Evolutionary conservation across 768 basidiomycete genomes (phyloP).

Genomic region (Lactifluus subvellereus): DNA sequence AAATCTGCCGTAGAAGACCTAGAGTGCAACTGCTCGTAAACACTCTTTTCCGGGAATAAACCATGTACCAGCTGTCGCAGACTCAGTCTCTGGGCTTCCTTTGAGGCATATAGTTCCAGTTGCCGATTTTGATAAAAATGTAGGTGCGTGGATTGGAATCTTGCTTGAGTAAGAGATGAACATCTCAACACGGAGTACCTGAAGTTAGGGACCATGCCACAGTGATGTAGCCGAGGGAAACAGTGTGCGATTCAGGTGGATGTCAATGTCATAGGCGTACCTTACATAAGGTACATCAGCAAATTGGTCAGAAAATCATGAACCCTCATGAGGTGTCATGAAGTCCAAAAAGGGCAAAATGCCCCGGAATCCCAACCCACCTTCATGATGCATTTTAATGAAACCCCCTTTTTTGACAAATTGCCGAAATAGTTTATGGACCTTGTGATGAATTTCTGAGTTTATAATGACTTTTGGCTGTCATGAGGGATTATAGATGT

Average conservation of each 20-base stretch:
- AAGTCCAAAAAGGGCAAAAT: too few relatives aligned
- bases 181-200: not conserved
- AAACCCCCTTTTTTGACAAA: too few relatives aligned
- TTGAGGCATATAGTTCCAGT: conserved; percentile 73
- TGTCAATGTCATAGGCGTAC: too few relatives aligned
- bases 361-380: too few relatives aligned
- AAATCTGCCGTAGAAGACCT: conserved; percentile 84
- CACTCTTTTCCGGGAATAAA: not conserved
- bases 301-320: too few relatives aligned
- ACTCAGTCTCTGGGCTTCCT: conserved; percentile 63
- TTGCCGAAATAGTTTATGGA: too few relatives aligned
- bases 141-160: conserved; percentile 24
- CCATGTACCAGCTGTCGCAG: conserved; percentile 67
- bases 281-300: conserved; percentile 4
- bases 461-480: too few relatives aligned
- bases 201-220: not conserved
- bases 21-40: conserved; percentile 11
- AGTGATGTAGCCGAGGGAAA: not conserved
- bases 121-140: conserved; percentile 80
- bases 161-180: conserved; percentile 1
- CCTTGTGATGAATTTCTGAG: too few relatives aligned
- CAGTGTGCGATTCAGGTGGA: not conserved
- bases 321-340: too few relatives aligned
- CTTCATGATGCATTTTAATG: too few relatives aligned
- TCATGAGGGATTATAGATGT: too few relatives aligned